A percentile compares a stretch with the other conserved stretches of the same genome.
These are phyloP conservation scores for Spongospora subterranea DNA, from an alignment of 208 protist genomes.

Conservation along the genomic window DNA sequence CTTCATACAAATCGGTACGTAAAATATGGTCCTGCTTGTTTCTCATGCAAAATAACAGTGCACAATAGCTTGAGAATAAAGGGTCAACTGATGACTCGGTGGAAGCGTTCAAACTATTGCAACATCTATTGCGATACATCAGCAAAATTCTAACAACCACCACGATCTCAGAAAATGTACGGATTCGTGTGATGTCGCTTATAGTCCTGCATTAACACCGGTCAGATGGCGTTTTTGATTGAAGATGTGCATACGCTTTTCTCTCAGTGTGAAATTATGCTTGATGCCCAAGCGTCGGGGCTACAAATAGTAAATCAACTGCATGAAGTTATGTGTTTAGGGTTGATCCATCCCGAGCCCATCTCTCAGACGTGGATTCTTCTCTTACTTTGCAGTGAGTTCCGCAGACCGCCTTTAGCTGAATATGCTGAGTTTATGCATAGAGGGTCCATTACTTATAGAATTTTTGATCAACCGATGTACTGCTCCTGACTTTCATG, in stretches of 20 bases:
- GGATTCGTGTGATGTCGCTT: too few relatives aligned
- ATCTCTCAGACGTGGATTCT: slow-evolving; percentile 16
- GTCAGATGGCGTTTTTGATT: slow-evolving; percentile 40
- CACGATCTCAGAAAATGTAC: too few relatives aligned
- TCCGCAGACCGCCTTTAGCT: background rate
- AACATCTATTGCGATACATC: too few relatives aligned
- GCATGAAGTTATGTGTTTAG: background rate
- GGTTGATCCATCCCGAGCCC: background rate
- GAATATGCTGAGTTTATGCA: too few relatives aligned
- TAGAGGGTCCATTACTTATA: too few relatives aligned
- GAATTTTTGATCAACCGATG: background rate
- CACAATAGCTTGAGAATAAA: too few relatives aligned
- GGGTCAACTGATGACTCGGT: too few relatives aligned
- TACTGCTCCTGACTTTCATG: background rate
- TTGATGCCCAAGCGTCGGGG: background rate
- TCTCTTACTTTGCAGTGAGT: background rate
- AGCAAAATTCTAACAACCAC: too few relatives aligned
- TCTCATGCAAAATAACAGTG: too few relatives aligned
- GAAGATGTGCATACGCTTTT: slow-evolving; percentile 30
- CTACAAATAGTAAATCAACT: background rate
- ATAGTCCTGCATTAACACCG: too few relatives aligned
- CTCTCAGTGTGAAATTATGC: background rate
- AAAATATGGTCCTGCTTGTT: too few relatives aligned
- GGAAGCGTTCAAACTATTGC: too few relatives aligned
- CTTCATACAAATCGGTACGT: background rate